A percentile compares a stretch with the other conserved stretches of the same genome.
Conservation (phyloP, 1,284 basidiomycete genomes). For the Ceratorhiza oryzae-sativae region DNA sequence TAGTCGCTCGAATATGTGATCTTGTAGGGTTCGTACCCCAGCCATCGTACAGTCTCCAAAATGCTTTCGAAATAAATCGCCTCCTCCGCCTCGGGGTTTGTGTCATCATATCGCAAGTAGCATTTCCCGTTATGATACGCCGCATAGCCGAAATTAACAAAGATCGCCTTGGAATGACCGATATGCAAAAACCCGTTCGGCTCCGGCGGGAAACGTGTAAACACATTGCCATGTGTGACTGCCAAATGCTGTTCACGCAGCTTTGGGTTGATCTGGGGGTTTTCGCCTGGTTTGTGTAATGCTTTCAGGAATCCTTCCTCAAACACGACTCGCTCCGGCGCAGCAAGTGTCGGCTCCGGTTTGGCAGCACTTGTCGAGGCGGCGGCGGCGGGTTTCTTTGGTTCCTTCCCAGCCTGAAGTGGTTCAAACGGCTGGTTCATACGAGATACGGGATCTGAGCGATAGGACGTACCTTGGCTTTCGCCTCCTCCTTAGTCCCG, state of each 20-base stretch:
- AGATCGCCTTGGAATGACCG: constrained; percentile 98
- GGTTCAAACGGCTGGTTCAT: background rate
- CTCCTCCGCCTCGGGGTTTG: constrained; percentile 98
- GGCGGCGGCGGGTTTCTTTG: constrained; percentile 46
- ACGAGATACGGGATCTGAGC: background rate
- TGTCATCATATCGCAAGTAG: constrained; percentile 97
- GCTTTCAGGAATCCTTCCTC: constrained; percentile 93
- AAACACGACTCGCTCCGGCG: constrained; percentile 77
- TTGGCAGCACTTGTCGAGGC: constrained; percentile 44
- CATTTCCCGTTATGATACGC: constrained; percentile 89
- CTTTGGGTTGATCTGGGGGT: constrained; percentile 83
- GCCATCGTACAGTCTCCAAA: constrained; percentile 93
- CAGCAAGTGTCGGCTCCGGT: constrained; percentile 49
- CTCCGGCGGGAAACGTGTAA: constrained; percentile 98
- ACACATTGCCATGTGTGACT: constrained; percentile 83
- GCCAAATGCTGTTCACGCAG: constrained; percentile 85
- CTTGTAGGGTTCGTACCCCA: constrained; percentile 98
- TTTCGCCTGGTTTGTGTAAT: constrained; percentile 94
- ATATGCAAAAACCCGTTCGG: constrained; percentile 98
- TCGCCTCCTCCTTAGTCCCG: constrained; percentile 80
- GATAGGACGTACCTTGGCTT: constrained; percentile 65
- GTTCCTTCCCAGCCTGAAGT: constrained; percentile 42
- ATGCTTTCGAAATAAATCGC: constrained; percentile 96
- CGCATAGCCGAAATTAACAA: constrained; percentile 98
- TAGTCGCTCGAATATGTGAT: constrained; percentile 99